Evolutionary conservation across 1,139 yeast genomes (phyloP).

Genomic region (Geotrichum histeridarum): DNA sequence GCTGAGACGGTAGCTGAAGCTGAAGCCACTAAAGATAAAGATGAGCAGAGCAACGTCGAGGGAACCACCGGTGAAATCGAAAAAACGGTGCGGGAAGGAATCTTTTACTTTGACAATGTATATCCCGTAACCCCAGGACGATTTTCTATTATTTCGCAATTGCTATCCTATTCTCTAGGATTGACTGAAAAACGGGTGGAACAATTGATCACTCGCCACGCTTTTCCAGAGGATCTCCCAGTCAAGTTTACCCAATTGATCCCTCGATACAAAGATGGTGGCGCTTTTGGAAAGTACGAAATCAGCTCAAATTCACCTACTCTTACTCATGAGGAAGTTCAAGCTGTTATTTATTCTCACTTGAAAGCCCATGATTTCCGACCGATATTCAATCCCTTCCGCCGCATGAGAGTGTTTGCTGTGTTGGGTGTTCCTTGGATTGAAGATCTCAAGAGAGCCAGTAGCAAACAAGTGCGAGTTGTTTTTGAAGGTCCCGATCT

Average conservation of each 20-base stretch:
- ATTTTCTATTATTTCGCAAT: slow-evolving; percentile 36
- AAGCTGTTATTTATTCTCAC: slow-evolving; percentile 27
- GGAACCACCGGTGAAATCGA: slow-evolving; percentile 54
- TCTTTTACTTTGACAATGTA: slow-evolving; percentile 38
- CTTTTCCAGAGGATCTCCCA: slow-evolving; percentile 43
- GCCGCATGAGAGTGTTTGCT: slow-evolving; percentile 52
- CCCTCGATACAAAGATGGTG: slow-evolving; percentile 84
- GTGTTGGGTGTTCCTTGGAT: slow-evolving; percentile 96
- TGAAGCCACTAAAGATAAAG: slow-evolving; percentile 38
- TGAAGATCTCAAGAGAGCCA: slow-evolving; percentile 78
- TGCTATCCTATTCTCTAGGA: slow-evolving; percentile 12
- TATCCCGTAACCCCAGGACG: slow-evolving; percentile 32
- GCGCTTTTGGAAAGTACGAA: slow-evolving; percentile 76
- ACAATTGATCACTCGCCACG: slow-evolving; percentile 36
- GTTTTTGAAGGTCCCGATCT: slow-evolving; percentile 69
- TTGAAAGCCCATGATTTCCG: slow-evolving; percentile 22
- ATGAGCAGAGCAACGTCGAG: slow-evolving; percentile 46
- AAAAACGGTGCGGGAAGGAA: slow-evolving; percentile 48
- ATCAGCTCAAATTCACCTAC: slow-evolving; percentile 22
- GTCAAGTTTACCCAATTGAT: slow-evolving; percentile 47
- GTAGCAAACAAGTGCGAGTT: slow-evolving; percentile 58
- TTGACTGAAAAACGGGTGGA: slow-evolving; percentile 34
- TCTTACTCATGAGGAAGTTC: slow-evolving; percentile 26
- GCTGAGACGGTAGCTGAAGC: slow-evolving; percentile 16
- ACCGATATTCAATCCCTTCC: slow-evolving; percentile 30